Evolutionary conservation across 371 early-diverging fungal genomes (phyloP).

Genomic region (Rhizopus microsporus): DNA sequence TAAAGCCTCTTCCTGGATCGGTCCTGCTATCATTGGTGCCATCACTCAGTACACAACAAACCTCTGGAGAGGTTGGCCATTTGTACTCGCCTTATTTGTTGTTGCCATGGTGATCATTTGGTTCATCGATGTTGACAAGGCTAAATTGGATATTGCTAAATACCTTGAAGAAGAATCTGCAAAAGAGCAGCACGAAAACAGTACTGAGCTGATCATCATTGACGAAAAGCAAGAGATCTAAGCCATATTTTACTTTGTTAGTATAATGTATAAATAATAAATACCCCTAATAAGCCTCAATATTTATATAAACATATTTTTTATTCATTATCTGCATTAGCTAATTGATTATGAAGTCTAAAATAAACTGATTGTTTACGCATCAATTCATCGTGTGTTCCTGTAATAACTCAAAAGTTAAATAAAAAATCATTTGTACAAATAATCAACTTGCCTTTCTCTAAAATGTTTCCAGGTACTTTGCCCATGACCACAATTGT

Average conservation of each 20-base stretch:
- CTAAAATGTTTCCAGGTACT: constrained; percentile 63
- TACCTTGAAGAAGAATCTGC: constrained; percentile 25
- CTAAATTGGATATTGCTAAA: constrained; percentile 42
- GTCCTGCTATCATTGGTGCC: constrained; percentile 61
- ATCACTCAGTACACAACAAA: constrained; percentile 54
- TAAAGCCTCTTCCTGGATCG: constrained; percentile 64
- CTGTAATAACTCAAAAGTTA: constrained; percentile 15
- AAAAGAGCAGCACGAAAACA: not conserved
- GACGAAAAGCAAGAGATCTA: not conserved
- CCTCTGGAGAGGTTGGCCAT: constrained; percentile 57
- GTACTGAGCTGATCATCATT: not conserved
- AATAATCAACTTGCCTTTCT: constrained; percentile 45
- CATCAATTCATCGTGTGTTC: constrained; percentile 61
- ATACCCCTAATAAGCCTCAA: no score
- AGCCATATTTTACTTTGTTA: not conserved
- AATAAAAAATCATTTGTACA: not conserved
- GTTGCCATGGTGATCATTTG: constrained; percentile 41
- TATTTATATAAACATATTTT: not conserved
- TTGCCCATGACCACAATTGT: constrained; percentile 68
- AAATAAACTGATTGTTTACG: constrained; percentile 51
- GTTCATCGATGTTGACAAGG: constrained; percentile 57
- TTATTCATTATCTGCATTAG: constrained; percentile 19
- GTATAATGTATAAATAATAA: not conserved
- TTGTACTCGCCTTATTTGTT: constrained; percentile 53
- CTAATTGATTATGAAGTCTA: constrained; percentile 46